These are phyloP conservation scores for Allomyces macrogynus DNA, from an alignment of 192 early-diverging fungal genomes.

Conservation along the genomic window DNA sequence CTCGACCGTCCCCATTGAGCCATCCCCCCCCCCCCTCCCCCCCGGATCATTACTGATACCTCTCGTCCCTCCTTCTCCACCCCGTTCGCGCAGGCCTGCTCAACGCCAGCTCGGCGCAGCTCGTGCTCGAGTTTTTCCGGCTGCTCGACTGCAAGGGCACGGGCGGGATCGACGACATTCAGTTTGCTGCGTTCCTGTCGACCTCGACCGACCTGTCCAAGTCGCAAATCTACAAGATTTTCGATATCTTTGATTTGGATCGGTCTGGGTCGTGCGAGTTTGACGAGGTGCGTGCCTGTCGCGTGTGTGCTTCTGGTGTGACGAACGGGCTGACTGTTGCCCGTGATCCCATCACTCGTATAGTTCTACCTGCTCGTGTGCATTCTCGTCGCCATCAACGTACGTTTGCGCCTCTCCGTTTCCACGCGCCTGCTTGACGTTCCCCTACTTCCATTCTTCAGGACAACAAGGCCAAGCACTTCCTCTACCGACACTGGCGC, in stretches of 20 bases:
- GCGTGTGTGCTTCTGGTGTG: neutral
- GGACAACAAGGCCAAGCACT: conserved; percentile 14
- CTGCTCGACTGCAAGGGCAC: conserved; percentile 17
- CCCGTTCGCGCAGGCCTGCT: conserved; percentile 7
- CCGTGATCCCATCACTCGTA: too few relatives aligned
- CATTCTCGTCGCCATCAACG: conserved; percentile 23
- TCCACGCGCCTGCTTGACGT: conserved; percentile 1
- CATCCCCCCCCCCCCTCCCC: neutral
- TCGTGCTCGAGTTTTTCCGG: conserved; percentile 15
- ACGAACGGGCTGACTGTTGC: too few relatives aligned
- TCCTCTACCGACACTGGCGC: conserved; percentile 26
- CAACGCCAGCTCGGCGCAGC: conserved; percentile 13
- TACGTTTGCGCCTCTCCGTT: conserved; percentile 1
- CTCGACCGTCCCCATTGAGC: neutral
- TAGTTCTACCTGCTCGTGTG: conserved; percentile 26
- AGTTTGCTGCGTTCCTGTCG: conserved; percentile 16
- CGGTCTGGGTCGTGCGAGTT: conserved; percentile 24
- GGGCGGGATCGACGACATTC: conserved; percentile 23
- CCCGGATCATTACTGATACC: too few relatives aligned
- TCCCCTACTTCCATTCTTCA: too few relatives aligned
- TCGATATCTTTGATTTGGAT: conserved; percentile 29
- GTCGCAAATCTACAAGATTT: conserved; percentile 17
- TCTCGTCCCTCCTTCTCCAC: too few relatives aligned
- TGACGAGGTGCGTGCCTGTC: conserved; percentile 16
- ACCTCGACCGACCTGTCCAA: conserved; percentile 16